These are phyloP conservation scores for Alternaria incomplexa DNA, from an alignment of 2,329 filamentous ascomycete species.

Conservation along the genomic window DNA sequence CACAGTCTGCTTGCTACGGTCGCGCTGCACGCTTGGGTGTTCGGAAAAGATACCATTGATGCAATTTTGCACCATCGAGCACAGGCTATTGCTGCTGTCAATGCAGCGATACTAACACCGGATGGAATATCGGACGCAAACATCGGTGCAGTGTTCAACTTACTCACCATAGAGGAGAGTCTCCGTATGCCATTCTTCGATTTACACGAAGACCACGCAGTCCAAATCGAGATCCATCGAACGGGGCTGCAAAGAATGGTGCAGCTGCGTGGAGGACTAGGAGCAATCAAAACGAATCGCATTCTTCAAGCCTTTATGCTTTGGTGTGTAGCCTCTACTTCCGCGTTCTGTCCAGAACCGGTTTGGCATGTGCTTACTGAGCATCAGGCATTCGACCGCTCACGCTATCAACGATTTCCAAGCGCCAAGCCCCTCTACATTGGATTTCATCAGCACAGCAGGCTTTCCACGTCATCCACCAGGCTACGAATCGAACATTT, in stretches of 20 bases:
- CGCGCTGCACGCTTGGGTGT: slow-evolving; percentile 43
- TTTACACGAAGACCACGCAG: slow-evolving; percentile 34
- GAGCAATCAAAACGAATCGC: slow-evolving; percentile 43
- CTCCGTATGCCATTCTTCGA: slow-evolving; percentile 32
- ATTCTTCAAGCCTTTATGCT: slow-evolving; percentile 51
- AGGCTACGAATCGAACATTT: slow-evolving; percentile 37
- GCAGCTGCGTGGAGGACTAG: slow-evolving; percentile 42
- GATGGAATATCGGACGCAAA: slow-evolving; percentile 46
- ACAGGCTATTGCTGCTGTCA: slow-evolving; percentile 43
- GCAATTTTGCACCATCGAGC: slow-evolving; percentile 43
- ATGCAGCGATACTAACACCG: slow-evolving; percentile 37
- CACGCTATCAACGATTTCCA: slow-evolving; percentile 46
- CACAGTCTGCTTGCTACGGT: slow-evolving; percentile 46
- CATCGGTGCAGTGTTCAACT: slow-evolving; percentile 48
- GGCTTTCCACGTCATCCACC: slow-evolving; percentile 37
- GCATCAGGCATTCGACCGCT: slow-evolving; percentile 48
- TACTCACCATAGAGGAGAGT: slow-evolving; percentile 46
- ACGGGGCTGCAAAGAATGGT: slow-evolving; percentile 45
- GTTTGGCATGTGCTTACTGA: slow-evolving; percentile 47
- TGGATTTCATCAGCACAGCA: slow-evolving; percentile 37
- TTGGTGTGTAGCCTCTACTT: slow-evolving; percentile 39
- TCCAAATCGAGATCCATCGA: slow-evolving; percentile 42
- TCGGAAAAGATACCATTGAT: slow-evolving; percentile 39
- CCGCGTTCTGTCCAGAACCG: slow-evolving; percentile 20
- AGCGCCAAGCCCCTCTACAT: slow-evolving; percentile 38